Evolutionary conservation across 192 early-diverging fungal species (phyloP).

Genomic region (Coemansia javaensis): DNA sequence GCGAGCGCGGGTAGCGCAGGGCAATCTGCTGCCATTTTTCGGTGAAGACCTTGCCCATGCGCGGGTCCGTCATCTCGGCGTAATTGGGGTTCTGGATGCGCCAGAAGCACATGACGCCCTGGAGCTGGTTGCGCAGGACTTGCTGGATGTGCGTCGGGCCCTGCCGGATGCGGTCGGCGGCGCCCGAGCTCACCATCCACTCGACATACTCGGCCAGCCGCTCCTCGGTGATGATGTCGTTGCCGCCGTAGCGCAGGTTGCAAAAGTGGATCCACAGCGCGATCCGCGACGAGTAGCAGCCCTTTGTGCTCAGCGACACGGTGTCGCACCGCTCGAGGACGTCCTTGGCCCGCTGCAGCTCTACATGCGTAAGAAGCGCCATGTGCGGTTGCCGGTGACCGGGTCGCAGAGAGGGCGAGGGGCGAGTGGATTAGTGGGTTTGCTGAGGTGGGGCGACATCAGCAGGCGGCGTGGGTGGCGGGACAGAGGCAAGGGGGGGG

Average conservation of each 20-base stretch:
- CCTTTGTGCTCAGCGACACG: constrained; percentile 42
- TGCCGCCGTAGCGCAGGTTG: constrained; percentile 18
- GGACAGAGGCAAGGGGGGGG: too few species aligned
- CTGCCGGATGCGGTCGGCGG: constrained; percentile 48
- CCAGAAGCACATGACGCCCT: constrained; percentile 50
- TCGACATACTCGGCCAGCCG: constrained; percentile 43
- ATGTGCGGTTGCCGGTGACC: not conserved
- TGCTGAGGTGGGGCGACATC: too few species aligned
- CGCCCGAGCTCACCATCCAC: constrained; percentile 47
- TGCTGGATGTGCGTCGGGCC: constrained; percentile 41
- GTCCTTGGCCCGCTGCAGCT: constrained; percentile 41
- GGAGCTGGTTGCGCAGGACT: constrained; percentile 48
- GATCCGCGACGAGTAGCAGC: constrained; percentile 49
- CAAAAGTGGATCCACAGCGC: constrained; percentile 49
- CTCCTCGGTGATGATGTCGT: constrained; percentile 24
- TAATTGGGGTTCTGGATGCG: constrained; percentile 32
- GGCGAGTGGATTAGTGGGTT: not conserved
- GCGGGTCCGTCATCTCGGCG: constrained; percentile 23
- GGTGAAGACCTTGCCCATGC: constrained; percentile 17
- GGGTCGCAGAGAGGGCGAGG: not conserved
- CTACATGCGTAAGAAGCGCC: constrained; percentile 8
- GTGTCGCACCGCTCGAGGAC: constrained; percentile 32
- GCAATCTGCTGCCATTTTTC: constrained; percentile 38
- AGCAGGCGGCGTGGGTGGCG: too few species aligned
- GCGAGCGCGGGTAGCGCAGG: constrained; percentile 32